Percentiles rank a stretch among this genome's conserved stretches.
These are phyloP conservation scores for Ophiobolus disseminans DNA, from an alignment of 2,329 filamentous ascomycete species.

Conservation along the genomic window DNA sequence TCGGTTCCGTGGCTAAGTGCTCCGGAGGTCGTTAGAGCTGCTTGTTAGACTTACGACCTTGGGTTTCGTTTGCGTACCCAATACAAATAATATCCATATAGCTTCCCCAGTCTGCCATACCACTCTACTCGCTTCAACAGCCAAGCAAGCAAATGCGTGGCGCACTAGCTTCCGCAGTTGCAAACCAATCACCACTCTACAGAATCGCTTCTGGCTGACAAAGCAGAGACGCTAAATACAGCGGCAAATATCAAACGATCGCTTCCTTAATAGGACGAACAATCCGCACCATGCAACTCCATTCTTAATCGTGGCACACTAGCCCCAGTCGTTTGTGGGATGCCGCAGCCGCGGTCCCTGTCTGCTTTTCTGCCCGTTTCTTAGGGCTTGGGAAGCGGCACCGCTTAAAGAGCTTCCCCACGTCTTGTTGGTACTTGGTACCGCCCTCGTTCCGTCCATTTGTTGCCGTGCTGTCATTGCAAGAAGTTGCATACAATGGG, in stretches of 20 bases:
- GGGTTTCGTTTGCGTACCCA: no score
- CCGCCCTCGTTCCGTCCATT: background rate
- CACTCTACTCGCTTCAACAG: no score
- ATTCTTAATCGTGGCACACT: slow-evolving; percentile 1
- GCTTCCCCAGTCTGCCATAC: no score
- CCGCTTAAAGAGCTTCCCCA: slow-evolving; percentile 1
- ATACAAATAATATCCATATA: no score
- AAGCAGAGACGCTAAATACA: background rate
- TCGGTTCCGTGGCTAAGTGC: slow-evolving; percentile 2
- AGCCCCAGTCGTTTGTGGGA: slow-evolving; percentile 6
- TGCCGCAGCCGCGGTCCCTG: slow-evolving; percentile 2
- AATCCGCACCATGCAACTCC: background rate
- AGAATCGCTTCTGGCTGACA: background rate
- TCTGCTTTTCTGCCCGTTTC: background rate
- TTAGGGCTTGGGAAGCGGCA: background rate
- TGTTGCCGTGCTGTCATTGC: background rate
- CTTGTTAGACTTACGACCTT: background rate
- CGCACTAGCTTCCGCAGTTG: no score
- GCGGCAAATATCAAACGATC: slow-evolving; percentile 2
- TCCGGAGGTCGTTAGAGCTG: no score
- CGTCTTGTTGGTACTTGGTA: slow-evolving; percentile 1
- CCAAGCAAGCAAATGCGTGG: background rate
- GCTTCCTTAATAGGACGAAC: slow-evolving; percentile 1
- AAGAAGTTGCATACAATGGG: slow-evolving; percentile 21
- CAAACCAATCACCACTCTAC: background rate